Evolutionary conservation across 176 grass and related monocot species (phyloP), one percentile per base, ranked within the genome.

Genomic region (Miscanthus lutarioriparius): DNA sequence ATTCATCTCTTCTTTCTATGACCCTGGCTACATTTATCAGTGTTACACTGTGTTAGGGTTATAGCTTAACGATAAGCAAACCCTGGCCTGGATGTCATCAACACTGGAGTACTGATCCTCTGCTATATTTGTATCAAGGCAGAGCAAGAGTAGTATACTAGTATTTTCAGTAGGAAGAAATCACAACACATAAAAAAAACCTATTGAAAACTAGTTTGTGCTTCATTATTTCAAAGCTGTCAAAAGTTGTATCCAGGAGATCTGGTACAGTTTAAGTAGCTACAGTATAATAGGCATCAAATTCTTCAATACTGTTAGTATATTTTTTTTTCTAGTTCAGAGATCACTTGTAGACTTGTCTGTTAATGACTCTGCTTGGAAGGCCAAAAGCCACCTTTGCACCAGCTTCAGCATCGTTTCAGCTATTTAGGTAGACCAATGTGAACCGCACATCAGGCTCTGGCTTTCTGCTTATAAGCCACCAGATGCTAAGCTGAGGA

Each of bases 11-110:
- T 90, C 33, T 85, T 10, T 79, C 7, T 75, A 12, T 47, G 10
- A 66, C 27, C 64, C 23, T 80, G 27, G 28, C 22, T 88, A 44
- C 73, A 63, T 70, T 65, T 71, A 45, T 74, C 27, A 17, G 89
- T 76, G 33, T 7, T 47, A 23, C 49, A 28, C 16, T 88, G 47
- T 13, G 7, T 39, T 56, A 77, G 15, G 15, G 19, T 56, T 67
- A 78, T 65, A 74, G 49, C 22, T 75, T n/a, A 70, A 63, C 7
- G 25, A 69, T 48, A 64, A 22, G 7, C 11, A 26, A 48, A 43
- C 20, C 4, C 1, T 16, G 33, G 10, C 13, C 70, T 54, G 51
- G 69, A 72, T 53, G 41, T 20, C 25, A 77, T 81, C 7, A 64
- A 58, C 64, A 65, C 56, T 73, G 20, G 44, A 72, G 23, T 17